Conservation (phyloP, 2,329 filamentous ascomycete species). For the Sarocladium brachiariae region DNA sequence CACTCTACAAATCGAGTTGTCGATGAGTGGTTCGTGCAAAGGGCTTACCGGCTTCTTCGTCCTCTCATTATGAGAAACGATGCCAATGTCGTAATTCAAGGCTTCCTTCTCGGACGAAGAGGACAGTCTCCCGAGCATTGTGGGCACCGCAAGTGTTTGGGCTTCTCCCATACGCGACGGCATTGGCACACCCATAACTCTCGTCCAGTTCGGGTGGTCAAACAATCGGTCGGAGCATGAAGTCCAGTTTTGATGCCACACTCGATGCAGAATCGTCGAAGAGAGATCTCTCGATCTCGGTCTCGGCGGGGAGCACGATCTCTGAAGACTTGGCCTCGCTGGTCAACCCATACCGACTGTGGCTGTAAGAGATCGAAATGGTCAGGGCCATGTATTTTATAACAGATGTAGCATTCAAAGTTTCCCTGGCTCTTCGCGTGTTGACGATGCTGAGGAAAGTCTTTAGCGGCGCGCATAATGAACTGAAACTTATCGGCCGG, state of each 20-base stretch:
- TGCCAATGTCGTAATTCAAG: conserved; percentile 12
- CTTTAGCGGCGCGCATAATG: conserved; percentile 33
- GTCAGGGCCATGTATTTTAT: conserved; percentile 30
- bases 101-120: conserved; percentile 26
- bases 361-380: conserved; percentile 32
- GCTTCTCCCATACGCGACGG: conserved; percentile 29
- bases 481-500: conserved; percentile 31
- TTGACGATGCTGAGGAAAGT: conserved; percentile 33
- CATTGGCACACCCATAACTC: conserved; percentile 35
- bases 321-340: conserved; percentile 21
- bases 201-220: conserved; percentile 30
- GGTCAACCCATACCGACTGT: conserved; percentile 26
- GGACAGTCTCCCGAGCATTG: conserved; percentile 29
- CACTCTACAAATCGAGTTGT: too few relatives aligned
- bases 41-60: too few relatives aligned
- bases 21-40: too few relatives aligned
- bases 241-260: conserved; percentile 32
- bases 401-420: conserved; percentile 36
- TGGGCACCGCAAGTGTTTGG: conserved; percentile 26
- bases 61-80: too few relatives aligned
- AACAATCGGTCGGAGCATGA: conserved; percentile 29
- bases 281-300: conserved; percentile 20
- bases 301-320: neutral
- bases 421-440: conserved; percentile 32
- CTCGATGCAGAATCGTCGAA: conserved; percentile 35